Base-by-base conservation (phyloP, 352 stramenopile genomes). In the Plasmopara muralis region DNA sequence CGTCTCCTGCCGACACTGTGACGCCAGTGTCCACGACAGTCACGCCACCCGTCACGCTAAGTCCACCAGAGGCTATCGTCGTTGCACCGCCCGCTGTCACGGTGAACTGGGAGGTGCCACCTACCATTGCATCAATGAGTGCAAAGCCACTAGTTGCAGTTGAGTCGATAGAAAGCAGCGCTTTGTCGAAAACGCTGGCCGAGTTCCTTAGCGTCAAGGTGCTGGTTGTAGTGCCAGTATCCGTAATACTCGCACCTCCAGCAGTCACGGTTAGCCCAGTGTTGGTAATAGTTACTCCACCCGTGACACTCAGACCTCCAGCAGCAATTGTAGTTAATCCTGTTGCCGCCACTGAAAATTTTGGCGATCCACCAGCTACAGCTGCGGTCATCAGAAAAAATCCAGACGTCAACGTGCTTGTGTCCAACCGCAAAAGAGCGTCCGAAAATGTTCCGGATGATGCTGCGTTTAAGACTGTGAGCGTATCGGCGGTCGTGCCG, bases 81-180 rank as follows among this genome's bases (percentile, higher is more conserved):
- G 65, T 71, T 35, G 55, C 46, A n/a, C 73, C 74, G 0, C 48
- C 51, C n/a, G 62, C 53, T 4, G 55, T 46, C 2, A 85, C 60
- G 0, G 47, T 66, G 33, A 85, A 76, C 5, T 60, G 31, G 5
- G 40, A 39, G 1, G 16, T 44, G 13, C 29, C 37, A 14, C 49
- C 48, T 5, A 53, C 43, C 14, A 50, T 62, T 9, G 50, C 47
- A 13, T 56, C 42, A 18, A 58, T 62, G 49, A 57, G 5, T 2
- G 45, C 50, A 31, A 43, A 54, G 0, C 6, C 13, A 40, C 4
- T 45, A 28, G 15, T 43, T 42, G 39, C 50, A 10, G 55, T 73
- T 37, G 49, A 43, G 4, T 55, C 55, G 38, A 51, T 51, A 5
- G 25, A 38, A 6, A 61, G 28, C 7, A 61, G 8, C 4, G 54